Percentiles rank a stretch among this genome's conserved stretches.
These are phyloP conservation scores for Senna tora DNA, from an alignment of 306 rosid genomes.

Conservation along the genomic window DNA sequence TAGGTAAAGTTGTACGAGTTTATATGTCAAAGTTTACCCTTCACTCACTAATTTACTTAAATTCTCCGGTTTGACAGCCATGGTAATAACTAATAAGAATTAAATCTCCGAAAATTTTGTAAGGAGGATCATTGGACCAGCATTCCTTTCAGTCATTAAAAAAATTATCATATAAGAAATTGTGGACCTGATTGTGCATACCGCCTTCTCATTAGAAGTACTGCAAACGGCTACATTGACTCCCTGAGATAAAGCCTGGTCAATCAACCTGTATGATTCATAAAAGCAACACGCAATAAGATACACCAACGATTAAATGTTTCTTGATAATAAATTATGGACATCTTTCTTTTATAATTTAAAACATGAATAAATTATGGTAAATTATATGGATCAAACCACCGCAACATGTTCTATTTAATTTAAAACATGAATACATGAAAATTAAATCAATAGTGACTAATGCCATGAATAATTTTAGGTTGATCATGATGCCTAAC, in stretches of 20 bases:
- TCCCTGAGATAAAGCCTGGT: conserved; percentile 87
- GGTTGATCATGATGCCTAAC: conserved; percentile 1
- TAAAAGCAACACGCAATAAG: conserved; percentile 36
- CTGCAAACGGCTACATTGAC: conserved; percentile 97
- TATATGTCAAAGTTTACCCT: too few relatives aligned
- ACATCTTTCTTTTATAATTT: conserved; percentile 14
- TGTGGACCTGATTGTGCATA: conserved; percentile 66
- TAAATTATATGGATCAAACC: too few relatives aligned
- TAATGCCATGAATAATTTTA: not conserved
- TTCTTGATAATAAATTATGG: conserved; percentile 17
- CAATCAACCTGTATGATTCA: conserved; percentile 70
- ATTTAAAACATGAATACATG: not conserved
- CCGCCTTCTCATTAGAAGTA: conserved; percentile 99
- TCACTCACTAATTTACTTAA: too few relatives aligned
- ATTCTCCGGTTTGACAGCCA: not conserved
- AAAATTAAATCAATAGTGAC: not conserved
- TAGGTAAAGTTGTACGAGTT: too few relatives aligned
- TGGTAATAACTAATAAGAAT: conserved; percentile 22
- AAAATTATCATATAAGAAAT: conserved; percentile 33
- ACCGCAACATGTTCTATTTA: too few relatives aligned
- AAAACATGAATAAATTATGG: too few relatives aligned
- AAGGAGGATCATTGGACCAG: conserved; percentile 12
- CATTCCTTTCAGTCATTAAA: conserved; percentile 23
- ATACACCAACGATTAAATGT: conserved; percentile 3
- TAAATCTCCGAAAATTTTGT: conserved; percentile 19